A percentile compares a stretch with the other conserved stretches of the same genome.
Evolutionary conservation across 768 basidiomycete genomes (phyloP).

Genomic region (Boletus reticulatus): DNA sequence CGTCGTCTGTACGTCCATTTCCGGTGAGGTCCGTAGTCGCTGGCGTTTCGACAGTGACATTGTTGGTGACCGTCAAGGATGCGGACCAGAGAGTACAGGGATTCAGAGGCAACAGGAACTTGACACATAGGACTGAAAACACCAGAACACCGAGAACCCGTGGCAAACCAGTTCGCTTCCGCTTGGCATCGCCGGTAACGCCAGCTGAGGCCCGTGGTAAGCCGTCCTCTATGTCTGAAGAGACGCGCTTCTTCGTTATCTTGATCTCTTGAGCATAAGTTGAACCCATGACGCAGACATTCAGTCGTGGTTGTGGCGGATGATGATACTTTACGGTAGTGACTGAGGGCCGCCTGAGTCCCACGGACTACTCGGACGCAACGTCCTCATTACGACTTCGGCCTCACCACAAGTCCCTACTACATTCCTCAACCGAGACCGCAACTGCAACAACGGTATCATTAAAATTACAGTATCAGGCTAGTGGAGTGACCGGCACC

Average conservation of each 20-base stretch:
- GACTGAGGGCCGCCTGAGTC: too few relatives aligned
- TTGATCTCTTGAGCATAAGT: background rate
- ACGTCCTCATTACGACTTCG: too few relatives aligned
- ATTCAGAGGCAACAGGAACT: conserved; percentile 11
- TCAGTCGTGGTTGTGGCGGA: too few relatives aligned
- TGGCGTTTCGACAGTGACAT: background rate
- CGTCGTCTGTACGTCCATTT: conserved; percentile 37
- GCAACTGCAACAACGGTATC: too few relatives aligned
- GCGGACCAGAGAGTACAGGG: background rate
- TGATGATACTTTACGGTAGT: too few relatives aligned
- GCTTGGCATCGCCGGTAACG: background rate
- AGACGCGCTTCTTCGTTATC: background rate
- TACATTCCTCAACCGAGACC: too few relatives aligned
- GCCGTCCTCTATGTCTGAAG: background rate
- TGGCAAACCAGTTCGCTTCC: conserved; percentile 1
- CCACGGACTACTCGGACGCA: too few relatives aligned
- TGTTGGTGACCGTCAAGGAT: conserved; percentile 23
- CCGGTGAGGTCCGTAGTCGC: conserved; percentile 15
- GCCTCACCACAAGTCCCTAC: too few relatives aligned
- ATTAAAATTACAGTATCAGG: too few relatives aligned
- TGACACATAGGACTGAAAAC: conserved; percentile 16
- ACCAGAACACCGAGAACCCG: conserved; percentile 14
- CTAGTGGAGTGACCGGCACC: too few relatives aligned
- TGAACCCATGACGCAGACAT: conserved; percentile 4
- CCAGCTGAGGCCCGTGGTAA: background rate